A percentile compares a stretch with the other conserved stretches of the same genome.
Conservation (phyloP, 164 flowering plant genomes). For the Nymphaea thermarum region DNA sequence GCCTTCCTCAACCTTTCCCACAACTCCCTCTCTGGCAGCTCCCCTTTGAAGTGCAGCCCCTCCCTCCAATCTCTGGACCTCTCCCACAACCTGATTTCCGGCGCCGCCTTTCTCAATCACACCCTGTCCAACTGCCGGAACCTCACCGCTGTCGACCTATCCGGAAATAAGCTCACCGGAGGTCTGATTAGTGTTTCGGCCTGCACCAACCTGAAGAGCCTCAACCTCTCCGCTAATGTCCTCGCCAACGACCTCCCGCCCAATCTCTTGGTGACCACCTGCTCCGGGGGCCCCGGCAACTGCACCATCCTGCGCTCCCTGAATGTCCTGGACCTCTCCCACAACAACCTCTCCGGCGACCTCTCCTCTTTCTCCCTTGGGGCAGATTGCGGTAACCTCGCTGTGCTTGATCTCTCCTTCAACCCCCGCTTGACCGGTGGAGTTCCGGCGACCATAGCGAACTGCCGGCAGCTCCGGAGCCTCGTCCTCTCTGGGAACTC, state of each 20-base stretch:
- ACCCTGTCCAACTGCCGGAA: conserved; percentile 29
- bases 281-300: conserved; percentile 9
- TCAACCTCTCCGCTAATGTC: conserved; percentile 47
- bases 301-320: conserved; percentile 31
- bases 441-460: conserved; percentile 27
- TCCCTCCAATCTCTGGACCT: conserved; percentile 50
- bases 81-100: conserved; percentile 44
- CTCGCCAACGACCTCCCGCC: conserved; percentile 39
- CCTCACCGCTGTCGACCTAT: conserved; percentile 40
- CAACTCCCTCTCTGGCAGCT: conserved; percentile 29
- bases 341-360: conserved; percentile 52
- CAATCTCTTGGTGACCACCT: neutral
- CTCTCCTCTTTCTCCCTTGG: conserved; percentile 35
- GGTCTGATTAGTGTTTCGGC: conserved; percentile 17
- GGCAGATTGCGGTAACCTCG: conserved; percentile 35
- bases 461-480: conserved; percentile 35
- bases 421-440: conserved; percentile 32
- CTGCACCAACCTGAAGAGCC: conserved; percentile 27
- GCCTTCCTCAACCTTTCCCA: conserved; percentile 39
- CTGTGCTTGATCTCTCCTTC: conserved; percentile 35
- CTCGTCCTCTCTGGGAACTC: conserved; percentile 43
- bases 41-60: conserved; percentile 20
- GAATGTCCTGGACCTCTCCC: conserved; percentile 53
- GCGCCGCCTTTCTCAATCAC: conserved; percentile 15
- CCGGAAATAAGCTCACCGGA: conserved; percentile 43